These are phyloP conservation scores for Marsdenia floribunda DNA, from an alignment of 257 asterid species.

Conservation along the genomic window DNA sequence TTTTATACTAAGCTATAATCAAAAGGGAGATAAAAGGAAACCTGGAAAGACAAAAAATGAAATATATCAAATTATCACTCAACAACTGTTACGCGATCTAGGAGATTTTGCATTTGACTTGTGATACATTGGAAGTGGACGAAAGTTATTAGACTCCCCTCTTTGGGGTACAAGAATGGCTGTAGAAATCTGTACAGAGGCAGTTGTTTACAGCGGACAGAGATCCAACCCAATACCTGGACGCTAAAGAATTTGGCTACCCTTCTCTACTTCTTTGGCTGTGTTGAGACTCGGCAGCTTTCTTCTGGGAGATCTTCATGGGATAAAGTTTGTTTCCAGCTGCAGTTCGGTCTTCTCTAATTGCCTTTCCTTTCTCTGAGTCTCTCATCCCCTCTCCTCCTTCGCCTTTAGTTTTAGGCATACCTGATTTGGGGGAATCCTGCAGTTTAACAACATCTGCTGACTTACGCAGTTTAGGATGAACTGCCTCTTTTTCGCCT, in stretches of 20 bases:
- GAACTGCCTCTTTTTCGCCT: slow-evolving; percentile 19
- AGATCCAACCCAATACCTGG: neutral
- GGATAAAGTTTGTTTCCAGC: slow-evolving; percentile 21
- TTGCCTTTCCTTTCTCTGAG: slow-evolving; percentile 21
- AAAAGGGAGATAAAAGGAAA: neutral
- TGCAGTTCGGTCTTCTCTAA: slow-evolving; percentile 16
- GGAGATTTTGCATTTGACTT: neutral
- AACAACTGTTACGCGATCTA: neutral
- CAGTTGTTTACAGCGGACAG: neutral
- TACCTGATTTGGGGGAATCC: slow-evolving; percentile 24
- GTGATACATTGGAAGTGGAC: neutral
- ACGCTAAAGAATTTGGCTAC: slow-evolving; percentile 10
- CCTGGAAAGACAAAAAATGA: neutral
- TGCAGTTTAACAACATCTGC: slow-evolving; percentile 16
- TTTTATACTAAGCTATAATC: too few relatives aligned
- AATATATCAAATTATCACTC: neutral
- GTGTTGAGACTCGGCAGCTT: slow-evolving; percentile 22
- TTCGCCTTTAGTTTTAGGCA: slow-evolving; percentile 23
- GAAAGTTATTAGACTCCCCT: neutral
- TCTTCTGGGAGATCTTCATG: slow-evolving; percentile 22
- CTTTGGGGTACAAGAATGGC: slow-evolving; percentile 5
- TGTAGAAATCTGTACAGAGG: slow-evolving; percentile 1
- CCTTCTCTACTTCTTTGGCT: slow-evolving; percentile 21
- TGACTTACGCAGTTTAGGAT: slow-evolving; percentile 14
- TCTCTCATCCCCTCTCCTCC: slow-evolving; percentile 13